These are phyloP conservation scores for Trifolium subterraneum DNA, from an alignment of 306 rosid genomes.

Conservation along the genomic window DNA sequence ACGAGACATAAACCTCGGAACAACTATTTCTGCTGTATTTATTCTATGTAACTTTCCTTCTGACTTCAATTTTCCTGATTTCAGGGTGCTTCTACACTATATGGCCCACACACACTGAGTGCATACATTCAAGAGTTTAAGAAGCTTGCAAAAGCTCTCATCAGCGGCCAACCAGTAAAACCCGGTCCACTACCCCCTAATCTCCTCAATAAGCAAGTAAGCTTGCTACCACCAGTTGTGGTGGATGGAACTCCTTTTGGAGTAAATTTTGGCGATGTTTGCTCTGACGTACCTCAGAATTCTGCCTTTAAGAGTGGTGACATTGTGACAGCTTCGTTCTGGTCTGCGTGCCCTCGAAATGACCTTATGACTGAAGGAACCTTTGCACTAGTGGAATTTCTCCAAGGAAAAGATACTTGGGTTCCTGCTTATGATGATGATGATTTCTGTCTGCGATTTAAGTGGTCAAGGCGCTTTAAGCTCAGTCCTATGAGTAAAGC, in stretches of 20 bases:
- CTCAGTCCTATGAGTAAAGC: slow-evolving; percentile 72
- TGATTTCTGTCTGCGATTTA: slow-evolving; percentile 84
- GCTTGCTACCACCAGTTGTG: slow-evolving; percentile 81
- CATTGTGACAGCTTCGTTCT: slow-evolving; percentile 65
- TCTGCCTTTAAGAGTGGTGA: slow-evolving; percentile 75
- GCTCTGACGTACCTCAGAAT: slow-evolving; percentile 69
- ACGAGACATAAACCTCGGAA: slow-evolving; percentile 19
- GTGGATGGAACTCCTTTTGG: slow-evolving; percentile 71
- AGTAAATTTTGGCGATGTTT: slow-evolving; percentile 67
- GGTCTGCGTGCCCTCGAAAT: slow-evolving; percentile 94
- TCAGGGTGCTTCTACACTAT: slow-evolving; percentile 91
- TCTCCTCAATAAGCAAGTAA: slow-evolving; percentile 72
- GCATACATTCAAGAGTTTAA: slow-evolving; percentile 92
- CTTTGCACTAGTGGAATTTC: slow-evolving; percentile 80
- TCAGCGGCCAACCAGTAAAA: slow-evolving; percentile 49
- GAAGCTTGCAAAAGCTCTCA: slow-evolving; percentile 79
- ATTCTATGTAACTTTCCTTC: background rate
- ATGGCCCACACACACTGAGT: slow-evolving; percentile 87
- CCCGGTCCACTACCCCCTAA: slow-evolving; percentile 90
- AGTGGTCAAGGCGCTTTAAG: slow-evolving; percentile 79
- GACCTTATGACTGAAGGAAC: slow-evolving; percentile 97
- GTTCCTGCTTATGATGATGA: slow-evolving; percentile 86
- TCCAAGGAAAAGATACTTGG: slow-evolving; percentile 67
- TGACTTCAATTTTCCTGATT: slow-evolving; percentile 32
- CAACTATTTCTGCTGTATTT: background rate